Base-by-base conservation (phyloP, 805 yeast species). In the Candida xiaguanensis region DNA sequence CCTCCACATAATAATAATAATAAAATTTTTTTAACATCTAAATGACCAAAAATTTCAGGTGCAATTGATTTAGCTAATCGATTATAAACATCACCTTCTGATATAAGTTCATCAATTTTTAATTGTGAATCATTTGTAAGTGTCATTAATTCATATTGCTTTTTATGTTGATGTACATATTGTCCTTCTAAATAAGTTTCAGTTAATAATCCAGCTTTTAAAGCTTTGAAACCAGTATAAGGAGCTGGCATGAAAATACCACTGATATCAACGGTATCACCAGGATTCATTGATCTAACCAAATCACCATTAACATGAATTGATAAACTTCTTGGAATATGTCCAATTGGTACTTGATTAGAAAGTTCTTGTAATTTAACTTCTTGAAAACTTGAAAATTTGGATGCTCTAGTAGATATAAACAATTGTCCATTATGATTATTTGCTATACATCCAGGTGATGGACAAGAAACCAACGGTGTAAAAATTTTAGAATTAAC, bases 321-420 rank as follows among this genome's bases (percentile, higher is more conserved):
- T 12, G 83, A 77, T 46, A 93, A 70, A 22, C 88, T 67, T 53
- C 99, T 77, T 35, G 99, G 99, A 47, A 93, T 93, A 61, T 91
- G 96, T 38, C 99, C 99, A 20, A 90, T 91, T 1, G 99, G 99
- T 13, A 93, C 99, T 65, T 93, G 99, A 48, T 83, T 82, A 4
- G 98, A 86, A 58, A 91, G 69, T 63, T 93, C 99, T 68, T 93
- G 99, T 45, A 93, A 74, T 54, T 87, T 83, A 40, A 90, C 93
- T 54, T 93, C 99, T 67, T 93, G 99, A 73, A 90, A 93, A 5
- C 96, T 86, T 39, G 84, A 74, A 55, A 95, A 93, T 64, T 93
- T 93, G 23, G 97, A 89, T 2, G 99, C 99, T 52, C 99, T 77
- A 9, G 98, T 89, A 32, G 91, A 78, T 78, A 90, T 85, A 60